Conservation (phyloP, 148 eudicot species). For the Polygonum aviculare region DNA sequence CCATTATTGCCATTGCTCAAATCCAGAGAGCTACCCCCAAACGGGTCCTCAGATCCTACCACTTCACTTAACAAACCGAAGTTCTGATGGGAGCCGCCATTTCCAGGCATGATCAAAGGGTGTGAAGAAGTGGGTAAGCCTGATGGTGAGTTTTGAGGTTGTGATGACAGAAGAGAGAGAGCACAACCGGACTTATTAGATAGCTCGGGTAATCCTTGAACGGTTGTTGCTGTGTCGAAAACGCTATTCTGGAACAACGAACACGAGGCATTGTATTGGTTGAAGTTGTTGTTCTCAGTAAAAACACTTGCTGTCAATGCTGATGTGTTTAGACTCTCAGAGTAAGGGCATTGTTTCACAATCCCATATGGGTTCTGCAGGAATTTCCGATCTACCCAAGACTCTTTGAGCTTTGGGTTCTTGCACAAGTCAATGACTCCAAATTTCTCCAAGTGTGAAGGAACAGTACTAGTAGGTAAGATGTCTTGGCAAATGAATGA, state of each 20-base stretch:
- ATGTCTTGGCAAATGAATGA: slow-evolving; percentile 8
- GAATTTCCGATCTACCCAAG: background rate
- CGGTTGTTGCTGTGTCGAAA: slow-evolving; percentile 8
- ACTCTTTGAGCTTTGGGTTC: background rate
- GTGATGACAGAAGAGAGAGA: slow-evolving; percentile 96
- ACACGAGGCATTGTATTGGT: background rate
- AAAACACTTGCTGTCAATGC: slow-evolving; percentile 1
- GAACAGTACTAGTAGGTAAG: background rate
- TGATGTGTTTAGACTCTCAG: background rate
- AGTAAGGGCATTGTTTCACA: background rate
- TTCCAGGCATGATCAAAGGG: slow-evolving; percentile 7
- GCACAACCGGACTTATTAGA: slow-evolving; percentile 34
- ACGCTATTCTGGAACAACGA: slow-evolving; percentile 4
- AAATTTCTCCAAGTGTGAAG: background rate
- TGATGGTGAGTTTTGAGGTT: slow-evolving; percentile 29
- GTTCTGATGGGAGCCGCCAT: background rate
- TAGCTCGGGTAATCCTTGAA: slow-evolving; percentile 8
- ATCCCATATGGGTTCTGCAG: background rate
- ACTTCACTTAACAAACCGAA: background rate
- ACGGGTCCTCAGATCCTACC: background rate
- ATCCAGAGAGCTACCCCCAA: background rate
- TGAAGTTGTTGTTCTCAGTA: background rate
- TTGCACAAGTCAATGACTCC: background rate
- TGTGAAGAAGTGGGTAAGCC: slow-evolving; percentile 11
- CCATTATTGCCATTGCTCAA: background rate